Evolutionary conservation across 306 rosid species (phyloP).

Genomic region (Geum urbanum): DNA sequence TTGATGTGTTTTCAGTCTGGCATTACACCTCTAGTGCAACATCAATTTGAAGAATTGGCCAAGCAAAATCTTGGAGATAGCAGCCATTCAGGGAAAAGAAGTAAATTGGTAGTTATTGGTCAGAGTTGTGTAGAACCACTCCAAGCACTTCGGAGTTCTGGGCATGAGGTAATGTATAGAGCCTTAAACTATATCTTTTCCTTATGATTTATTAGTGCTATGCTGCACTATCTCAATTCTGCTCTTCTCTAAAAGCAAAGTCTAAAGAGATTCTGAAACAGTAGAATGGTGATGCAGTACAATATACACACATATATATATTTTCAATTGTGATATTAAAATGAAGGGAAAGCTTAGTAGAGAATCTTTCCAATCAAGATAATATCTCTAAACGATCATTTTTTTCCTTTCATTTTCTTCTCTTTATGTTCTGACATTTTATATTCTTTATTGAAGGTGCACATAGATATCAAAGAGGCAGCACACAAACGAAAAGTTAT

Average conservation of each 20-base stretch:
- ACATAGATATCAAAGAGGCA: constrained; percentile 51
- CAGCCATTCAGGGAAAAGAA: constrained; percentile 41
- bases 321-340: neutral
- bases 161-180: constrained; percentile 63
- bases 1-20: constrained; percentile 57
- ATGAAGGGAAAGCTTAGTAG: neutral
- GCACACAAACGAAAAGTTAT: constrained; percentile 46
- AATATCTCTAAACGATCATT: neutral
- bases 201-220: neutral
- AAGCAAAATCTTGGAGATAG: constrained; percentile 48
- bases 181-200: constrained; percentile 2
- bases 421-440: neutral
- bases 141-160: constrained; percentile 70
- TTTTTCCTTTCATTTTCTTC: neutral
- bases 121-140: constrained; percentile 89
- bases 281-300: neutral
- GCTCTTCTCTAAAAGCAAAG: neutral
- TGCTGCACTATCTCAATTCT: neutral
- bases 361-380: neutral
- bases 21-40: constrained; percentile 73
- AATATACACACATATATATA: neutral
- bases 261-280: neutral
- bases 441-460: constrained; percentile 46
- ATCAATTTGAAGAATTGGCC: constrained; percentile 70
- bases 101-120: constrained; percentile 73